Evolutionary conservation across 2,329 filamentous ascomycete genomes (phyloP), one percentile per base, ranked within the genome.

Genomic region (Aspergillus uvarum): DNA sequence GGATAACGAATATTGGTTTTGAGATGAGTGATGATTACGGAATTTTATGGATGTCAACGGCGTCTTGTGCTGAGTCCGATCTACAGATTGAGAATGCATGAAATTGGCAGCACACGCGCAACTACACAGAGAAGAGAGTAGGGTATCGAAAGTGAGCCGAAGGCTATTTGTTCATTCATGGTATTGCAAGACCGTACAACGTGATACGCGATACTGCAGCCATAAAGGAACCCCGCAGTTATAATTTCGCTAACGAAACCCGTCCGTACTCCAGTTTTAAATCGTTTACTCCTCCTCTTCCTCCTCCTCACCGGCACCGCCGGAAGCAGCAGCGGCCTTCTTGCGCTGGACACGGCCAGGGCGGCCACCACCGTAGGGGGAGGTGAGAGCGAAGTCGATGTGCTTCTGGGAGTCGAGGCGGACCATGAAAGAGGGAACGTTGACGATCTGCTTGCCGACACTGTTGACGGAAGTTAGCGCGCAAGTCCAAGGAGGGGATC

Each of bases 361-460:
- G 75, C 95, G 93, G 79, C 95, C 95, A 80, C 93, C 93, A 83
- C 95, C 95, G 77, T 96, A 97, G 80, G 95, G 94, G 79, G 94
- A 98, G 83, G 89, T 96, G 70, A 99, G 88, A 67, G 95, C 87
- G 81, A 99, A 98, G 87, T 99, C 95, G 77, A 99, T 98, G 90
- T 99, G 95, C 91, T 99, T 99, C 89, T 99, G 95, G 76, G 93
- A 97, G 87, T 99, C 95, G 78, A 99, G 92, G 84, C 95, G 95
- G 82, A 99, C 95, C 80, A 99, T 90, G 90, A 96, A 99, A 59
- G 94, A 98, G 70, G 95, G 95, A 64, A 99, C 95, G 84, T 99
- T 99, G 87, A 99, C 95, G 80, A 99, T 98, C 87, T 99, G 95
- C 91, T 99, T 99, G 84, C 95, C 95, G 79, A 99, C 95, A 79